phyloP scores from a whole-genome alignment of 345 rosid species.

The Citrus inodora region DNA sequence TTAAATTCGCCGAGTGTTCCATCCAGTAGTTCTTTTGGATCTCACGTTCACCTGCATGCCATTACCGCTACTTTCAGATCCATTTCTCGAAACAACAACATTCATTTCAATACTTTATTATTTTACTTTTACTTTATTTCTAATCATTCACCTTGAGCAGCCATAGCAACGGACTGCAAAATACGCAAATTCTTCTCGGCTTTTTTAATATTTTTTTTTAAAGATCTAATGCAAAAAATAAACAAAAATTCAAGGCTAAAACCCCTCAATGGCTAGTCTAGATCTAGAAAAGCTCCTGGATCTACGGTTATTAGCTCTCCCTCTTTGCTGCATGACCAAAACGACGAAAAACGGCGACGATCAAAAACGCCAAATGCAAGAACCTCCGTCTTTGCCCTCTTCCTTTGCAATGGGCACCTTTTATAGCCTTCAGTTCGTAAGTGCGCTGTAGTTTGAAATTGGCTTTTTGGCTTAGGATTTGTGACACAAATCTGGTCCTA shows the following conservation, averaged over 20 bases:
- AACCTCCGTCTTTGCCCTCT: not conserved
- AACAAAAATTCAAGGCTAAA: conserved; percentile 11
- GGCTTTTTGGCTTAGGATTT: too few relatives aligned
- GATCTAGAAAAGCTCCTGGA: conserved; percentile 70
- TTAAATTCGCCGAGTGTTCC: conserved; percentile 67
- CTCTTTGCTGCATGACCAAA: conserved; percentile 71
- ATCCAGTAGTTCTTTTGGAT: conserved; percentile 84
- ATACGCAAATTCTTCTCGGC: not conserved
- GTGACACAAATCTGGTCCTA: not conserved
- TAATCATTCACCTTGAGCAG: conserved; percentile 34
- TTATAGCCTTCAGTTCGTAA: not conserved
- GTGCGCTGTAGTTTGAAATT: not conserved
- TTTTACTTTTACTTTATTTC: too few relatives aligned
- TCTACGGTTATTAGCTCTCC: conserved; percentile 60
- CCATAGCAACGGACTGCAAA: conserved; percentile 34
- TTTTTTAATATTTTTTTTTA: not conserved
- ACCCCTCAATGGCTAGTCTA: conserved; percentile 71
- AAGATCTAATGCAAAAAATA: not conserved
- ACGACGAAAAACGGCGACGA: not conserved
- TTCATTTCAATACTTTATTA: too few relatives aligned
- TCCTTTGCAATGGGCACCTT: not conserved
- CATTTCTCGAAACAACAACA: not conserved
- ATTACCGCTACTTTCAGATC: conserved; percentile 6
- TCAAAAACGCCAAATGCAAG: not conserved
- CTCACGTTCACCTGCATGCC: conserved; percentile 61